Conservation (phyloP, 2,329 filamentous ascomycete genomes). For the Monilinia polystroma region DNA sequence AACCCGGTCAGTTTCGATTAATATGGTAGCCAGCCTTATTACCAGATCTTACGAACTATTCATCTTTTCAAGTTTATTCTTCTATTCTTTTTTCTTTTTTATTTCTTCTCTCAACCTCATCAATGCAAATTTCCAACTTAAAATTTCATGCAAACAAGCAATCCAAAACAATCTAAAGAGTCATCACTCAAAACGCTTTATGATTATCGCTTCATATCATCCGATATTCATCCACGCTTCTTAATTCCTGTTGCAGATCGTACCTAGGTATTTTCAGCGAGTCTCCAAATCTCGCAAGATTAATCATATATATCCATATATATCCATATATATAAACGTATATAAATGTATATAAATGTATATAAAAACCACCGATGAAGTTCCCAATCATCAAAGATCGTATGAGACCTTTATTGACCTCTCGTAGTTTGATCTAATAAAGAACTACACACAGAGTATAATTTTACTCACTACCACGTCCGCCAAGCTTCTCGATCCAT, state of each 20-base stretch:
- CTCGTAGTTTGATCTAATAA: too few species aligned
- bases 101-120: neutral
- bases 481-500: too few species aligned
- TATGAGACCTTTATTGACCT: too few species aligned
- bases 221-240: slow-evolving; percentile 11
- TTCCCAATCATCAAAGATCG: neutral
- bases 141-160: neutral
- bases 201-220: neutral
- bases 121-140: neutral
- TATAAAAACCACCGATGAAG: neutral
- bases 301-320: too few species aligned
- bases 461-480: too few species aligned
- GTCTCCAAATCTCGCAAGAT: neutral
- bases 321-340: too few species aligned
- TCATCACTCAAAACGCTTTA: neutral
- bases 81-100: neutral
- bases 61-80: too few species aligned
- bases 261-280: neutral
- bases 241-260: slow-evolving; percentile 18
- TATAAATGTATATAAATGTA: too few species aligned
- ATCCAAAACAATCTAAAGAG: neutral
- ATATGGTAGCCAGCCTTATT: too few species aligned
- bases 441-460: too few species aligned
- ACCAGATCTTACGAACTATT: too few species aligned
- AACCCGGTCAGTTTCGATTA: neutral